Conservation (phyloP, 192 early-diverging fungal genomes). For the Dispira parvispora region DNA sequence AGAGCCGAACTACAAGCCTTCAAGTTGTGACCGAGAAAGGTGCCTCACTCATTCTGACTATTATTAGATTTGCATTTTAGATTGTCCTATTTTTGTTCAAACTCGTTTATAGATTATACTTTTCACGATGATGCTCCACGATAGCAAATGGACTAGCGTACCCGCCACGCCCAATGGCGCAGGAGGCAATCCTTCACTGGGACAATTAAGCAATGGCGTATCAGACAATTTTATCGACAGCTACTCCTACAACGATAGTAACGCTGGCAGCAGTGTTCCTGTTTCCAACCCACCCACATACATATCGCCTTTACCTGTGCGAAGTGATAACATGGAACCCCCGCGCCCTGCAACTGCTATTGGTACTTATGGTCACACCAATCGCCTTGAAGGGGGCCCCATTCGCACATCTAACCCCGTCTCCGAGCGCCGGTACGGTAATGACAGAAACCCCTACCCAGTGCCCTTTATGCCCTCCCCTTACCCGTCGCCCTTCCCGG, state of each 20-base stretch:
- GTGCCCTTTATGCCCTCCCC: constrained; percentile 7
- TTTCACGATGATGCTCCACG: constrained; percentile 6
- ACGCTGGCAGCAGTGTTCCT: not conserved
- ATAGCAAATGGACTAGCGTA: constrained; percentile 9
- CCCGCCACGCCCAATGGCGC: not conserved
- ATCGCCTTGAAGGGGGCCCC: not conserved
- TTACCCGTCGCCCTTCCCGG: not conserved
- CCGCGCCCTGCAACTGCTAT: constrained; percentile 9
- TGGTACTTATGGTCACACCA: constrained; percentile 1
- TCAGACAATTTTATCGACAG: constrained; percentile 1
- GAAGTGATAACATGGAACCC: constrained; percentile 6
- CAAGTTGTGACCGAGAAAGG: not conserved
- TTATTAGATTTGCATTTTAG: not conserved
- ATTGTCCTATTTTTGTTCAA: not conserved
- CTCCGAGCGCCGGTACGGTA: constrained; percentile 4
- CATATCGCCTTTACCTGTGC: not conserved
- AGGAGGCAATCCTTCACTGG: not conserved
- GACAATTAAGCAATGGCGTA: not conserved
- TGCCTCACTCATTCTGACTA: not conserved
- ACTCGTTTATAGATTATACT: not conserved
- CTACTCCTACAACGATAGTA: not conserved
- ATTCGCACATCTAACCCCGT: not conserved
- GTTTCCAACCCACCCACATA: not conserved
- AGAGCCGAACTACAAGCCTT: no score
- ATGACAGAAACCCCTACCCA: not conserved